Percentiles rank a stretch among this genome's conserved stretches.
Conservation (phyloP, 2,329 filamentous ascomycete species). For the Microsporum canis region DNA sequence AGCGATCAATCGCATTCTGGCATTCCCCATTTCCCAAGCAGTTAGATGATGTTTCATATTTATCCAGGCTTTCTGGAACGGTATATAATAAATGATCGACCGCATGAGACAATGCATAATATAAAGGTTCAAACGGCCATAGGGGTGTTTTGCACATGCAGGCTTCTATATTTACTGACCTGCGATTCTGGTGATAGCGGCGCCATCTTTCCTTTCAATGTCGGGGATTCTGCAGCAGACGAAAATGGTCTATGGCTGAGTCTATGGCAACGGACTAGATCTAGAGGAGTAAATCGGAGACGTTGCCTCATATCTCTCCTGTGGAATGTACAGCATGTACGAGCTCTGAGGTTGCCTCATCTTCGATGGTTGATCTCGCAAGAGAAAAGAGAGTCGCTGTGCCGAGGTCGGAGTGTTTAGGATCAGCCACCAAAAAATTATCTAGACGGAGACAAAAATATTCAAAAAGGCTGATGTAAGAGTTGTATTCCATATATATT, state of each 20-base stretch:
- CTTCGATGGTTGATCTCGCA: background rate
- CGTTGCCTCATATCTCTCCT: background rate
- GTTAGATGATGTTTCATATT: background rate
- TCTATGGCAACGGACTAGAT: background rate
- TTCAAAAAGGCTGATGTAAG: too few species aligned
- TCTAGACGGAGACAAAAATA: background rate
- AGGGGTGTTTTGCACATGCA: background rate
- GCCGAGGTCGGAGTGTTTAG: background rate
- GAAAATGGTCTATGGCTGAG: background rate
- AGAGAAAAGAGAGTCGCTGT: background rate
- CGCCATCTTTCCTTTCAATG: slow-evolving; percentile 14
- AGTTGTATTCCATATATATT: background rate
- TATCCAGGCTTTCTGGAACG: background rate
- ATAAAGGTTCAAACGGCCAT: background rate
- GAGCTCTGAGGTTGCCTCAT: background rate
- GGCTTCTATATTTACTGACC: slow-evolving; percentile 11
- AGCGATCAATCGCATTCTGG: slow-evolving; percentile 43
- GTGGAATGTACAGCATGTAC: background rate
- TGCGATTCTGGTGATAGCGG: slow-evolving; percentile 16
- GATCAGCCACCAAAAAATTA: background rate
- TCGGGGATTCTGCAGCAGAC: slow-evolving; percentile 1
- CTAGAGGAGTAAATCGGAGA: background rate
- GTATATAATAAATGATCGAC: background rate
- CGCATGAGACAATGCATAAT: background rate
- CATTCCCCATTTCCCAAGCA: background rate